Percentiles rank a stretch among this genome's conserved stretches.
These are phyloP conservation scores for Fusarium sublunatum DNA, from an alignment of 2,329 filamentous ascomycete species.

Conservation along the genomic window DNA sequence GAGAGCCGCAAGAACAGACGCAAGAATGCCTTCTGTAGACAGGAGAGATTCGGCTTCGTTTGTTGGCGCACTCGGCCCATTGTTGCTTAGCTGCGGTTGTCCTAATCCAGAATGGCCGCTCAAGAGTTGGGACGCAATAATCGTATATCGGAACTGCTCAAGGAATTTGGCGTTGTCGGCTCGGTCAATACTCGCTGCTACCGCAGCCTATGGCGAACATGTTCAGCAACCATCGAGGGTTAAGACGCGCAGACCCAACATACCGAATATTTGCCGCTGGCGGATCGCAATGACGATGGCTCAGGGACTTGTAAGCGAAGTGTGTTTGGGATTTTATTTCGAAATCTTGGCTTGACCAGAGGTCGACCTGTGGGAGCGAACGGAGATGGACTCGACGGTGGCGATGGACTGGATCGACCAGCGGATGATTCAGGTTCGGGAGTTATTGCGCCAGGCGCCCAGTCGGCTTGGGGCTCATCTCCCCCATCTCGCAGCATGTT, in stretches of 20 bases:
- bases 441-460: conserved; percentile 57
- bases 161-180: conserved; percentile 87
- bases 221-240: conserved; percentile 15
- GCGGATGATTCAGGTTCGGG: conserved; percentile 50
- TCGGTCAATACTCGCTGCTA: conserved; percentile 78
- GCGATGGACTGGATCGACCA: conserved; percentile 56
- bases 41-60: conserved; percentile 47
- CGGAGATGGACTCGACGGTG: conserved; percentile 59
- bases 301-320: conserved; percentile 56
- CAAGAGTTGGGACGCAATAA: conserved; percentile 90
- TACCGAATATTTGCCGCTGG: conserved; percentile 65
- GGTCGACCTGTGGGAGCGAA: conserved; percentile 70
- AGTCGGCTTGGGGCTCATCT: conserved; percentile 58
- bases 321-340: conserved; percentile 58
- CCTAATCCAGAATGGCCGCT: conserved; percentile 71
- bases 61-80: conserved; percentile 21
- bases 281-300: conserved; percentile 55
- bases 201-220: conserved; percentile 64
- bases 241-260: conserved; percentile 38
- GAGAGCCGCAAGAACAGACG: conserved; percentile 62
- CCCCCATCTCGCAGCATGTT: conserved; percentile 57
- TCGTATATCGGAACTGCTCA: conserved; percentile 92
- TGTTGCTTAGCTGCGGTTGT: conserved; percentile 45
- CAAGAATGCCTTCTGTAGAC: conserved; percentile 62
- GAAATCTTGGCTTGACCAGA: conserved; percentile 64